Conservation (phyloP, 805 yeast species). For the Zygotorulaspora chibaensis region DNA sequence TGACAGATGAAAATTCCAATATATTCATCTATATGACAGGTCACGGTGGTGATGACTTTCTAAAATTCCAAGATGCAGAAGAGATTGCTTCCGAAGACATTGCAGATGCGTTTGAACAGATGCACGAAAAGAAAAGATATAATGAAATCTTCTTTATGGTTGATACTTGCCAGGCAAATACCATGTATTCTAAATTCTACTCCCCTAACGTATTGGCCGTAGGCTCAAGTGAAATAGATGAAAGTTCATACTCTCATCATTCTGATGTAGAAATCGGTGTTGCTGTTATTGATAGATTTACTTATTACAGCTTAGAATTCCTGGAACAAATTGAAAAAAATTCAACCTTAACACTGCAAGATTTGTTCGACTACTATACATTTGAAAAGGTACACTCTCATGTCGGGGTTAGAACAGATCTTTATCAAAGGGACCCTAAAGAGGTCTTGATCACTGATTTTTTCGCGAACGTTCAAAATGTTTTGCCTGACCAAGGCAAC, state of each 20-base stretch:
- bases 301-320: slow-evolving; percentile 85
- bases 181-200: slow-evolving; percentile 90
- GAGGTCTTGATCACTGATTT: slow-evolving; percentile 85
- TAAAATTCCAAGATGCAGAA: slow-evolving; percentile 97
- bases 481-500: slow-evolving; percentile 58
- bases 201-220: slow-evolving; percentile 91
- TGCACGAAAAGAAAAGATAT: slow-evolving; percentile 93
- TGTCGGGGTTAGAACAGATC: slow-evolving; percentile 87
- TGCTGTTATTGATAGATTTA: slow-evolving; percentile 95
- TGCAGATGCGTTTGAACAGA: slow-evolving; percentile 95
- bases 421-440: slow-evolving; percentile 54
- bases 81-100: slow-evolving; percentile 93
- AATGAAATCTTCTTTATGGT: slow-evolving; percentile 96
- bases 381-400: slow-evolving; percentile 83
- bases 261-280: slow-evolving; percentile 95
- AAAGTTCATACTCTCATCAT: slow-evolving; percentile 91
- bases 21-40: slow-evolving; percentile 95
- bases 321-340: slow-evolving; percentile 76
- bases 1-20: slow-evolving; percentile 92
- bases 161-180: slow-evolving; percentile 98
- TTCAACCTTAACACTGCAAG: slow-evolving; percentile 71
- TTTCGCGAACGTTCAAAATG: slow-evolving; percentile 86
- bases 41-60: slow-evolving; percentile 96
- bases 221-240: slow-evolving; percentile 84
- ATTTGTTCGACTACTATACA: slow-evolving; percentile 78